A percentile compares a stretch with the other conserved stretches of the same genome.
Evolutionary conservation across 352 stramenopile genomes (phyloP).

Genomic region (Peronosclerospora sorghi): DNA sequence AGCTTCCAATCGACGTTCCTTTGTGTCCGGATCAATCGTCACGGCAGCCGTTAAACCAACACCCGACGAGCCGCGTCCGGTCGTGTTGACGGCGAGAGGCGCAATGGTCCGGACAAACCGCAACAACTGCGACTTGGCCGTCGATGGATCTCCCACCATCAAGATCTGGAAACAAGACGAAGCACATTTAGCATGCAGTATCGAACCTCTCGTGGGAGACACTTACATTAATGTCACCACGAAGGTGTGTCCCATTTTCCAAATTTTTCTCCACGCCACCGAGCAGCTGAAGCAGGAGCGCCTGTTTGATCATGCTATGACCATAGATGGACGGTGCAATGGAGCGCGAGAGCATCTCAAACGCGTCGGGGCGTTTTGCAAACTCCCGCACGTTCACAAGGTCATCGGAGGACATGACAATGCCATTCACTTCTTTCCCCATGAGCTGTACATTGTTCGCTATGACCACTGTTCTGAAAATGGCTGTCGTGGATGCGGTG

Average conservation of each 20-base stretch:
- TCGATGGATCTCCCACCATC: slow-evolving; percentile 97
- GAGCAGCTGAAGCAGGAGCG: slow-evolving; percentile 73
- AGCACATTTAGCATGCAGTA: slow-evolving; percentile 1
- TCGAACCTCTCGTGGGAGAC: too few relatives aligned
- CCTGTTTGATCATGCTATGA: slow-evolving; percentile 96
- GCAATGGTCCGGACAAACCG: slow-evolving; percentile 93
- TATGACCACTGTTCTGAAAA: slow-evolving; percentile 95
- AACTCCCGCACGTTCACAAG: slow-evolving; percentile 90
- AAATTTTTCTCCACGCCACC: slow-evolving; percentile 94
- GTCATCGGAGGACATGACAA: slow-evolving; percentile 88
- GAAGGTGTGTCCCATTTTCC: slow-evolving; percentile 97
- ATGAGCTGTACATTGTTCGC: slow-evolving; percentile 94
- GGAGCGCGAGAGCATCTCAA: slow-evolving; percentile 89
- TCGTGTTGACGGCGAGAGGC: slow-evolving; percentile 88
- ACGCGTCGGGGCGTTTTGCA: slow-evolving; percentile 80
- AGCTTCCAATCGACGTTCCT: slow-evolving; percentile 90
- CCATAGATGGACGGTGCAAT: slow-evolving; percentile 98
- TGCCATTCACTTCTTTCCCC: slow-evolving; percentile 88
- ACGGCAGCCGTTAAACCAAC: slow-evolving; percentile 97
- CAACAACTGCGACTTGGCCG: slow-evolving; percentile 97
- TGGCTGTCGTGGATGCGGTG: slow-evolving; percentile 67
- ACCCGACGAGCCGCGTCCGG: slow-evolving; percentile 67
- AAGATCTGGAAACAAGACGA: slow-evolving; percentile 38
- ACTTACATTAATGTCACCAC: slow-evolving; percentile 97
- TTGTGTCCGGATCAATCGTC: slow-evolving; percentile 92